Evolutionary conservation across 2,329 filamentous ascomycete genomes (phyloP), one percentile per base, ranked within the genome.

Genomic region (Calonectria crousiana): DNA sequence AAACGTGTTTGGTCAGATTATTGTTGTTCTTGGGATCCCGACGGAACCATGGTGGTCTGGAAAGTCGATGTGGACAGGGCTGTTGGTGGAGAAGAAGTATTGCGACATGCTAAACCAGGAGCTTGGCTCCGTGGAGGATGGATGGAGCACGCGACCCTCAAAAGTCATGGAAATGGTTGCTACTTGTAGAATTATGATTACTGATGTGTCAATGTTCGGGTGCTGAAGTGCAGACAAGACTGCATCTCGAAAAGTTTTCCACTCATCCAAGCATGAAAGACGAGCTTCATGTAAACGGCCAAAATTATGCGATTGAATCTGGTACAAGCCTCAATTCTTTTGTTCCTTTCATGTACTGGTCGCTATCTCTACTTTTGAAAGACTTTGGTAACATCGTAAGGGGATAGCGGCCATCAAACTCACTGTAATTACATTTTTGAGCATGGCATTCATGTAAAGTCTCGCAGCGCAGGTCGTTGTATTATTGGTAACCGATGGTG

Each of bases 11-110:
- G 65, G 70, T 23, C 76, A 77, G 47, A 72, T 76, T 6, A 71
- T 75, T 34, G 51, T 76, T 20, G 41, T 78, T 8, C 69, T 79
- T 8, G 78, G 78, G 6, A 36, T 79, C 3, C 76, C 78, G 16
- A 56, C 28, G 26, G 26, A 6, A 5, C 18, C n/a, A 23, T 58
- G 64, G 38, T 52, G 69, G 69, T 16, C 69, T 23, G n/a, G 44
- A 26, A 60, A 68, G 23, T 73, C 65, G n/a, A 44, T 62, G 6
- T 76, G 74, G 75, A 65, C 47, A 2, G 75, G 75, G 3, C 51
- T 76, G 8, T 38, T 77, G 26, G 30, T 30, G 8, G 56, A 69
- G 14, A 49, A 67, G 10, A 72, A 58, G 38, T 72, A 72, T 26
- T 68, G 67, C 16, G 69, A 72, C 26, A 52, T 77, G 52, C 16